A percentile compares a stretch with the other conserved stretches of the same genome.
These are phyloP conservation scores for Cardamine occulta DNA, from an alignment of 345 rosid species.

Conservation along the genomic window DNA sequence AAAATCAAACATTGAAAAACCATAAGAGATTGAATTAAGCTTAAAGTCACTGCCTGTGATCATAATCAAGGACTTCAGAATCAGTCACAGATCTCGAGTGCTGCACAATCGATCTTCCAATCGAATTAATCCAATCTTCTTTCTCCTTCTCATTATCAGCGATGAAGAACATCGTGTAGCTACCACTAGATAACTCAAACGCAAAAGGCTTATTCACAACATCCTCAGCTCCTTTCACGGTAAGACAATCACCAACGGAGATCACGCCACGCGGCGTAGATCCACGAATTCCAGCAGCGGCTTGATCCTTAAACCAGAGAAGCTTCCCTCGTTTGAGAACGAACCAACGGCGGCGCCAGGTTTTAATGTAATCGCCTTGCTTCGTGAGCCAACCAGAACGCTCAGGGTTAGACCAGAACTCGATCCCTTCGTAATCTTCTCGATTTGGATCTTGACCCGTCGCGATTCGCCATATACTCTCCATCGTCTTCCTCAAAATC, in stretches of 20 bases:
- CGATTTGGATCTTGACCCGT: conserved; percentile 73
- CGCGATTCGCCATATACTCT: conserved; percentile 68
- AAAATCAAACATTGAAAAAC: conserved; percentile 10
- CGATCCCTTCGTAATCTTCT: conserved; percentile 64
- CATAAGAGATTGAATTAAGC: neutral
- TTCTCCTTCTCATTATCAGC: conserved; percentile 84
- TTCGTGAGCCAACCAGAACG: conserved; percentile 77
- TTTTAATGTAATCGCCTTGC: conserved; percentile 85
- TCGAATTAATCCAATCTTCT: conserved; percentile 92
- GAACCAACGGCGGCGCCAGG: conserved; percentile 94
- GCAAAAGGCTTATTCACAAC: conserved; percentile 70
- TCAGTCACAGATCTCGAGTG: conserved; percentile 81
- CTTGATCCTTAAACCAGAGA: conserved; percentile 79
- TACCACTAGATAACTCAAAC: conserved; percentile 70
- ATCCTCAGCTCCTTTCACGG: conserved; percentile 91
- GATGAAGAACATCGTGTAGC: conserved; percentile 68
- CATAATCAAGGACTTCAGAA: conserved; percentile 72
- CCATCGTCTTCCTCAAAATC: conserved; percentile 51
- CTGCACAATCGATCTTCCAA: conserved; percentile 82
- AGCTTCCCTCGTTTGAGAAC: conserved; percentile 80
- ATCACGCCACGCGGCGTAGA: conserved; percentile 79
- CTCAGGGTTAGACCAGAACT: conserved; percentile 77
- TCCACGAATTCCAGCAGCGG: conserved; percentile 48
- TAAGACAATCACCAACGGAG: conserved; percentile 65
- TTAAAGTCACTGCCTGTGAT: conserved; percentile 34